Evolutionary conservation across 176 grass and related monocot species (phyloP), one percentile per base, ranked within the genome.

Genomic region (Triticum dicoccoides): DNA sequence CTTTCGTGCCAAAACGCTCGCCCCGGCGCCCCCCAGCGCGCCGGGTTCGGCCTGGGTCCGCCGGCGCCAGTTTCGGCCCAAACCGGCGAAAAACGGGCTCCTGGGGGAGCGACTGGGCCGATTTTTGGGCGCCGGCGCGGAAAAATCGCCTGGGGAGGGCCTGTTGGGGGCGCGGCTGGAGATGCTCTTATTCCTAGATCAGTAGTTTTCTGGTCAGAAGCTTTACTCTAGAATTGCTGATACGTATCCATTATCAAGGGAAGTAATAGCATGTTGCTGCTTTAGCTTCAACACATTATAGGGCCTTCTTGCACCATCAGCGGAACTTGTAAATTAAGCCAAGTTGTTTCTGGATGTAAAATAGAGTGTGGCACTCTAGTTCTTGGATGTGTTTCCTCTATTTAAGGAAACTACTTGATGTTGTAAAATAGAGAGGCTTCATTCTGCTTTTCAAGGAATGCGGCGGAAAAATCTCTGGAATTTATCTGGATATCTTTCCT

Each of bases 381-480:
- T 69, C 80, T 33, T 25, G 44, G 47, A 71, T 71, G 6, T 71
- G 13, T 8, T 51, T 66, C 65, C 20, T 37, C 44, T 24, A 27
- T 83, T 38, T 59, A 59, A 83, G 81, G 68, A 59, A 72, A 29
- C n/a, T 9, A 39, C 33, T 58, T 10, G 32, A 72, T 83, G 49
- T 39, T 20, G 32, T 54, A 38, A 21, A 37, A 37, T 37, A 37
- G 56, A 21, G 18, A 21, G 56, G 56, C 56, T 21, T 59, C 20
- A 21, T 59, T 59, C 56, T 59, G 56, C 56, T 59, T 59, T 59
- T 21, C 56, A 59, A 59, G 56, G 7, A 21, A 59, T 59, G 56
- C 2, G 8, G 7, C 3, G 20, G 18, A 59, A 59, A 59, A 59
- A 9, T 59, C 7, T 59, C 56, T 59, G 52, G 52, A 56, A 14